Evolutionary conservation across 2,329 filamentous ascomycete genomes (phyloP), one percentile per base, ranked within the genome.

Genomic region (Trichoderma cornu-damae): DNA sequence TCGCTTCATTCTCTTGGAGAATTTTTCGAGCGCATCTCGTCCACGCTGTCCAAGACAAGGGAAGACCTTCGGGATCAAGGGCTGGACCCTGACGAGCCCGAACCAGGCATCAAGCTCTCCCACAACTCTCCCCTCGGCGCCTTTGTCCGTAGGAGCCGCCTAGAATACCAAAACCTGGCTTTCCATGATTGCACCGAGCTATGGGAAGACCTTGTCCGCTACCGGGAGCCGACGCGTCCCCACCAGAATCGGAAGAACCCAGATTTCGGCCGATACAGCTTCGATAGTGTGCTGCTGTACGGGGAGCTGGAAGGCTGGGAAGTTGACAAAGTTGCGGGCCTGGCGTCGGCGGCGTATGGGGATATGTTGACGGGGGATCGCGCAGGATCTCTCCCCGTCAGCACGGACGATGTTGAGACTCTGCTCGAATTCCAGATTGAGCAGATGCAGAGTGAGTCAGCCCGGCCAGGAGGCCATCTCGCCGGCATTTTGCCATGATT

Each of bases 381-480:
- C 2, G 69, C 64, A 14, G 69, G 70, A 3, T 72, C 73, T 1
- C 61, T 79, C 14, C 71, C 79, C 2, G 79, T 89, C 55, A 94
- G 90, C 70, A 85, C 84, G 0, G 86, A 93, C 63, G 90, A 96
- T 67, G 78, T 94, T 6, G 89, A 95, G 68, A 83, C 82, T 28
- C 75, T 96, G 26, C 74, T 97, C 18, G 90, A 95, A 63, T 95
- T 94, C 64, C 92, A 96, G 67, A 86, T 97, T 35, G 86, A 89
- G 61, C 85, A 90, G 69, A 84, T 96, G 74, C 92, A 96, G 69
- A 89, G 88, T 87, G 73, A 66, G 76, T 72, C 12, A 11, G n/a
- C 3, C 14, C 8, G 18, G 28, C 9, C 6, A 3, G 38, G 6
- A 6, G 6, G 4, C 12, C 12, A 14, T 35, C 11, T 3, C 11